These are phyloP conservation scores for Centaurea solstitialis DNA, from an alignment of 129 eudicot genomes.

Conservation along the genomic window DNA sequence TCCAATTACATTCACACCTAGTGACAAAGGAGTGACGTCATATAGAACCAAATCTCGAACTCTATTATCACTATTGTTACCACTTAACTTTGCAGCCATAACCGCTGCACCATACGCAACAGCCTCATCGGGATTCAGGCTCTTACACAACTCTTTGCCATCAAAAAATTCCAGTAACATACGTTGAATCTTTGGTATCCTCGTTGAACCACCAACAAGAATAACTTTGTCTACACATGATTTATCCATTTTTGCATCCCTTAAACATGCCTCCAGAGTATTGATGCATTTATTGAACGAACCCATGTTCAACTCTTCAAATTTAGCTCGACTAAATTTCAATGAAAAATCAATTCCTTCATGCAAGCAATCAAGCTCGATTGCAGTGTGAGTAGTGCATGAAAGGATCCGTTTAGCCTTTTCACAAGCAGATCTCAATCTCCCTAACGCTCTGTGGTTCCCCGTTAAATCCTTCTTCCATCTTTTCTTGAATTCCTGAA, in stretches of 20 bases:
- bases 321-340: constrained; percentile 22
- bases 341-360: constrained; percentile 26
- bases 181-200: constrained; percentile 21
- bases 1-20: neutral
- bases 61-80: neutral
- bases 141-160: constrained; percentile 4
- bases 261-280: constrained; percentile 2
- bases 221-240: constrained; percentile 15
- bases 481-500: constrained; percentile 17
- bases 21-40: constrained; percentile 20
- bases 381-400: constrained; percentile 15
- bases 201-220: constrained; percentile 29
- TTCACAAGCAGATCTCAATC: constrained; percentile 29
- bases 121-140: constrained; percentile 21
- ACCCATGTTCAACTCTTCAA: constrained; percentile 23
- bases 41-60: neutral
- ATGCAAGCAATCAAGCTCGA: constrained; percentile 22
- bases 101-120: constrained; percentile 26
- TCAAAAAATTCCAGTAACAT: constrained; percentile 1
- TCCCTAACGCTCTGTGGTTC: constrained; percentile 25
- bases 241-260: constrained; percentile 19
- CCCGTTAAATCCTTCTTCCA: constrained; percentile 13
- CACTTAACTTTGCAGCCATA: neutral
- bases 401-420: neutral
- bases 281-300: constrained; percentile 3